Percentiles rank a stretch among this genome's conserved stretches.
Evolutionary conservation across 2,329 filamentous ascomycete species (phyloP).

Genomic region (Xylaria sp.): DNA sequence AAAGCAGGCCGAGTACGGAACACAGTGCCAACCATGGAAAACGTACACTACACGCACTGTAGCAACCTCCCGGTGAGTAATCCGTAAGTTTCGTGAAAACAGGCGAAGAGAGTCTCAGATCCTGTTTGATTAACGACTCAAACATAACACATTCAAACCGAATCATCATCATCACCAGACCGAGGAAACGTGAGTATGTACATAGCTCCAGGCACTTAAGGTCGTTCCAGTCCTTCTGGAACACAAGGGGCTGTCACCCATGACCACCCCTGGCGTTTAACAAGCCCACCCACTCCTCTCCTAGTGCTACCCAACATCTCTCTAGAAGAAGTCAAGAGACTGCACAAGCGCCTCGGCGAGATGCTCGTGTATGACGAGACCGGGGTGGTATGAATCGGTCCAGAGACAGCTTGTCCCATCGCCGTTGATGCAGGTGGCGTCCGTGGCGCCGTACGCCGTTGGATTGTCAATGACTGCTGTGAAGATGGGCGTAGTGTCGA

Average conservation of each 20-base stretch:
- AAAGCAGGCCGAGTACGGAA: no score
- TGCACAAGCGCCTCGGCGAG: constrained; percentile 17
- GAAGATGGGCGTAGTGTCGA: constrained; percentile 18
- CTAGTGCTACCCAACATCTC: neutral
- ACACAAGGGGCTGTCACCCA: neutral
- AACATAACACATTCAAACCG: neutral
- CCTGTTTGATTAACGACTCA: neutral
- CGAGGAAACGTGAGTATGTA: neutral
- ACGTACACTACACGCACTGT: no score
- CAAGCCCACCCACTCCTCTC: neutral
- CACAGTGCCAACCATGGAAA: no score
- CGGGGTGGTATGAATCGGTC: constrained; percentile 21
- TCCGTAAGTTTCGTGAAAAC: no score
- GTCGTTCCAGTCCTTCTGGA: neutral
- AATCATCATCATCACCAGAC: neutral
- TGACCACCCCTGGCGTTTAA: neutral
- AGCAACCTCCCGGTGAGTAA: no score
- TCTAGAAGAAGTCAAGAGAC: constrained; percentile 20
- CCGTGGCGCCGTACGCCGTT: constrained; percentile 21
- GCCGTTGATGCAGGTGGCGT: constrained; percentile 18
- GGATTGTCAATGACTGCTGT: constrained; percentile 17
- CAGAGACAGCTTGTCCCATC: constrained; percentile 22
- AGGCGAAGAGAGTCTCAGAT: no score
- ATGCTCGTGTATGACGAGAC: constrained; percentile 18
- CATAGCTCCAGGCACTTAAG: neutral